These are phyloP conservation scores for Fomes fomentarius DNA, from an alignment of 1,284 basidiomycete genomes.

Conservation along the genomic window DNA sequence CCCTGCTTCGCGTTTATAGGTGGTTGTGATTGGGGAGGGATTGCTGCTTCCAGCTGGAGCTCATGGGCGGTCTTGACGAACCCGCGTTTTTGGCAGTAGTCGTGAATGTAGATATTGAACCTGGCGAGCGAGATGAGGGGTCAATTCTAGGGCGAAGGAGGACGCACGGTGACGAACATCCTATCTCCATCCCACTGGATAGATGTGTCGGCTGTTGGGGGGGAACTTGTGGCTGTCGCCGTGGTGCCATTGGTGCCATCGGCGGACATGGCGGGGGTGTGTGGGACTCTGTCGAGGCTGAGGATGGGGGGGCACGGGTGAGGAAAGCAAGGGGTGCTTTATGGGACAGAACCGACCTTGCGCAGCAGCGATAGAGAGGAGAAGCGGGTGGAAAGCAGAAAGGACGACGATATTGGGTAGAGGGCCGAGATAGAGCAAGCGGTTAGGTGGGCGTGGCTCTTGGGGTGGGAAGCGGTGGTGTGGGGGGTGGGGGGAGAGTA, in stretches of 20 bases:
- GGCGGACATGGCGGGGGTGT: constrained; percentile 22
- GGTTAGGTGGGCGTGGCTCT: neutral
- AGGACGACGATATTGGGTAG: constrained; percentile 2
- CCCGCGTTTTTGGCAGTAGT: constrained; percentile 80
- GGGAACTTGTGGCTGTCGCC: constrained; percentile 8
- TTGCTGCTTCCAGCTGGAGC: constrained; percentile 64
- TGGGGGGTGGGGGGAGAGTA: constrained; percentile 3
- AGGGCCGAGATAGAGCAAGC: constrained; percentile 13
- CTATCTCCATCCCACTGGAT: constrained; percentile 57
- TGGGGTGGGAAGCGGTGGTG: constrained; percentile 11
- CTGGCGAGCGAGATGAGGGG: constrained; percentile 39
- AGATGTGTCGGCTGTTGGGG: constrained; percentile 4
- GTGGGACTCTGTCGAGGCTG: constrained; percentile 7
- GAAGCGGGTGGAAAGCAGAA: constrained; percentile 1
- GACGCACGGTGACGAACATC: constrained; percentile 40
- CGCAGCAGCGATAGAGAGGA: constrained; percentile 19
- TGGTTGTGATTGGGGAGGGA: constrained; percentile 59
- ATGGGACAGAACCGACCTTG: constrained; percentile 13
- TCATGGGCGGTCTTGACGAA: constrained; percentile 70
- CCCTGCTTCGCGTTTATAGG: constrained; percentile 83
- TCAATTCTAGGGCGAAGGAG: neutral
- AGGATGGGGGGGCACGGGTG: constrained; percentile 10
- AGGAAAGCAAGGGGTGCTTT: neutral
- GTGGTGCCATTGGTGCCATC: constrained; percentile 11
- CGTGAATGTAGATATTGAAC: constrained; percentile 86